Conservation (phyloP, 768 basidiomycete species). For the Phaeolepiota aurea region DNA sequence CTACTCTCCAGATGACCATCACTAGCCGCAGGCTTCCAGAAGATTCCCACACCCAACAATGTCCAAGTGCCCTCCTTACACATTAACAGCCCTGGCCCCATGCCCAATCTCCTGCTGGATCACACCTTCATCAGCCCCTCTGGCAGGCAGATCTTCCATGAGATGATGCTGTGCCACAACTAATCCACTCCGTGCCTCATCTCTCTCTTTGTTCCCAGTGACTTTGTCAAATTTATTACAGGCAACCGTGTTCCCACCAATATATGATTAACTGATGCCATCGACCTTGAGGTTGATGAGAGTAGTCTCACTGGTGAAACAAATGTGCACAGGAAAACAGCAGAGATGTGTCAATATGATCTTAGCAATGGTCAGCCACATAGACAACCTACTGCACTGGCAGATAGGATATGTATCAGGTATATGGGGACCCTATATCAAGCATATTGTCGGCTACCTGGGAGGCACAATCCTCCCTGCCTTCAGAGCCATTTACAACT, state of each 20-base stretch:
- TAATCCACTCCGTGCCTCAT: constrained; percentile 76
- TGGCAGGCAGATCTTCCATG: constrained; percentile 97
- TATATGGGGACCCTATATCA: constrained; percentile 97
- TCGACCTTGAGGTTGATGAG: constrained; percentile 92
- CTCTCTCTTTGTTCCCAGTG: constrained; percentile 92
- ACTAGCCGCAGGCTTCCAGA: constrained; percentile 54
- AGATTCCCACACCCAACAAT: constrained; percentile 28
- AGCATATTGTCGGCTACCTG: constrained; percentile 96
- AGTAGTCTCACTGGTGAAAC: constrained; percentile 95
- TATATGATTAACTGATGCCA: constrained; percentile 70
- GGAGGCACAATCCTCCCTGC: constrained; percentile 98
- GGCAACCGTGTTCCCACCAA: constrained; percentile 96
- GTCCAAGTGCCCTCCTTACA: constrained; percentile 20
- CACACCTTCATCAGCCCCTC: constrained; percentile 89
- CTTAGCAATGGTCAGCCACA: constrained; percentile 14
- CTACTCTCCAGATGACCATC: constrained; percentile 45
- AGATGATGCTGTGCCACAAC: constrained; percentile 97
- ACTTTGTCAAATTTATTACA: constrained; percentile 81
- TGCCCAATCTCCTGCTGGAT: constrained; percentile 50
- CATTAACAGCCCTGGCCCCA: constrained; percentile 26
- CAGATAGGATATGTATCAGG: constrained; percentile 80
- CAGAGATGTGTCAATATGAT: constrained; percentile 44
- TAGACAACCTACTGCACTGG: constrained; percentile 51
- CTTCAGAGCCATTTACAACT: constrained; percentile 99
- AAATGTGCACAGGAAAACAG: constrained; percentile 61